Percentiles rank a stretch among this genome's conserved stretches.
These are phyloP conservation scores for Amniculicola lignicola DNA, from an alignment of 495 filamentous ascomycete species.

Conservation along the genomic window DNA sequence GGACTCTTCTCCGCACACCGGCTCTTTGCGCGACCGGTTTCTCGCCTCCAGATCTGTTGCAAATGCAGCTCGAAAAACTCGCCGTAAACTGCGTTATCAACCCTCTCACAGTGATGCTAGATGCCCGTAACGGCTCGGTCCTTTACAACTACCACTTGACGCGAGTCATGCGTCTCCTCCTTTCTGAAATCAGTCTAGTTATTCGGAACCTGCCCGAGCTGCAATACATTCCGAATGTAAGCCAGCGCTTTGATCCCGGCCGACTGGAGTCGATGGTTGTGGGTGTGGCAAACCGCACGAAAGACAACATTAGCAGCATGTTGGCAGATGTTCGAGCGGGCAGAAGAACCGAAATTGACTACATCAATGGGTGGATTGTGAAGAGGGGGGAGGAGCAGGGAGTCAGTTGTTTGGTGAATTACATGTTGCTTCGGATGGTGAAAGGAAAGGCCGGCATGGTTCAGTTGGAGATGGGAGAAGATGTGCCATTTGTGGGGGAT, in stretches of 20 bases:
- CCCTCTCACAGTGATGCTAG: constrained; percentile 70
- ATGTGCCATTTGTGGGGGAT: constrained; percentile 38
- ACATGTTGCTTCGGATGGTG: constrained; percentile 61
- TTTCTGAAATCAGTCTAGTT: constrained; percentile 63
- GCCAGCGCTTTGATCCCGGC: constrained; percentile 54
- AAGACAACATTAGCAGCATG: constrained; percentile 73
- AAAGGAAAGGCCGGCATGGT: constrained; percentile 51
- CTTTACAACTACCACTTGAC: constrained; percentile 58
- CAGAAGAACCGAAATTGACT: constrained; percentile 71
- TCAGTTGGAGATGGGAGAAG: constrained; percentile 39
- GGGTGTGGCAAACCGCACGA: constrained; percentile 58
- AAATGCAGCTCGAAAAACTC: constrained; percentile 72
- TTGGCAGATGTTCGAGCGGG: constrained; percentile 66
- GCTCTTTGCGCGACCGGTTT: constrained; percentile 47
- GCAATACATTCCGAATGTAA: constrained; percentile 56
- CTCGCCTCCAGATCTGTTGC: constrained; percentile 51
- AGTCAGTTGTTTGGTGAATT: constrained; percentile 63
- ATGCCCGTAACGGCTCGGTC: constrained; percentile 70
- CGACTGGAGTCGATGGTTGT: constrained; percentile 56
- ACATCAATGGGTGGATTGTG: constrained; percentile 82
- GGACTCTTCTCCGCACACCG: constrained; percentile 38
- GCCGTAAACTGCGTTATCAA: constrained; percentile 78
- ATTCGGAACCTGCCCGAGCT: constrained; percentile 66
- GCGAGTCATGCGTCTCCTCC: constrained; percentile 58
- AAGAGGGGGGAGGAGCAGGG: constrained; percentile 65